Evolutionary conservation across 2,329 filamentous ascomycete species (phyloP), one percentile per base, ranked within the genome.

Genomic region (Penicillium sclerotigenum): DNA sequence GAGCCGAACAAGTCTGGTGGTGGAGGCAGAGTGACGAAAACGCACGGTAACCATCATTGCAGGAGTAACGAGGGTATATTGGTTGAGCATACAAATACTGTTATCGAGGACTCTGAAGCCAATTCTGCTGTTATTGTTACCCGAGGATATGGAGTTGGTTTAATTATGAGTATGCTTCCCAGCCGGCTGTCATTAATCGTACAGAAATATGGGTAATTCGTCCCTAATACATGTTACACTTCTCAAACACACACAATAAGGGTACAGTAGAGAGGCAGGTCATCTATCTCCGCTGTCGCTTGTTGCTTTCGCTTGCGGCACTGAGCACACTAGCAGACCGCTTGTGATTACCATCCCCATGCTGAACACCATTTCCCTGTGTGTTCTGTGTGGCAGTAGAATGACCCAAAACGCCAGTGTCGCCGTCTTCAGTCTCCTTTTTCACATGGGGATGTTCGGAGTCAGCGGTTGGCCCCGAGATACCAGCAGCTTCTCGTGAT

Each of bases 301-400:
- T 82, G 8, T 70, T 68, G 62, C 77, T 80, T 69, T 90, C 87
- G 70, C 88, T 91, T 6, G 77, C 77, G 16, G 80, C 78, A 71
- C 89, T 93, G 51, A 95, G 72, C 31, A 91, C 89, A 71, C 90
- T 95, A 1, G 90, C 90, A 70, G 90, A 94, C 57, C 91, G 83
- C 77, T 95, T 95, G 61, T 88, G 87, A 20, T 56, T 58, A 10
- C 60, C 58, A 34, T 68, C 64, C 14, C 49, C 46, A 49, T 37
- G 55, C 33, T 53, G 56, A 7, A 45, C 47, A 11, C 42, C 52
- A 31, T 45, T 28, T 9, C 38, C 48, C 22, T 50, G 59, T 47
- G 53, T 43, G 13, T 53, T 42, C 14, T 43, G 54, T 11, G 56
- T 16, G 14, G 67, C 60, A 14, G 59, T 59, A 18, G 60, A 54